A percentile compares a stretch with the other conserved stretches of the same genome.
Evolutionary conservation across 1,284 basidiomycete genomes (phyloP).

Genomic region (Sporisorium iseilematis-ciliati): DNA sequence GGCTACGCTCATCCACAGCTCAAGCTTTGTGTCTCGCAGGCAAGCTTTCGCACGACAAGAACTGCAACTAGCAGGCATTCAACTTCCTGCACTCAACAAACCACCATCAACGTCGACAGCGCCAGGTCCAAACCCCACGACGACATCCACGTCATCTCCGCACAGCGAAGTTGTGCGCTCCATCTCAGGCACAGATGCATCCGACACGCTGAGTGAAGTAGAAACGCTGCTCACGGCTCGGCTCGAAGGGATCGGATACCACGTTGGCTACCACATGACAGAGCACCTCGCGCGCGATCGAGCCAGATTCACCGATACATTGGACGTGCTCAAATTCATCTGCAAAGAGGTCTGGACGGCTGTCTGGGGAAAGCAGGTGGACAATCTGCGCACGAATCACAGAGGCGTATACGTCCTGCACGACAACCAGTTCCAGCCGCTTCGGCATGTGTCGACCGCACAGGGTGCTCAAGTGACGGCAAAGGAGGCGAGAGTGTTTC

Average conservation of each 20-base stretch:
- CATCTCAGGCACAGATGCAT: conserved; percentile 39
- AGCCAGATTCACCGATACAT: conserved; percentile 81
- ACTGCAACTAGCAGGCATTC: conserved; percentile 37
- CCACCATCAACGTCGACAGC: conserved; percentile 6
- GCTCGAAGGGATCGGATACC: conserved; percentile 84
- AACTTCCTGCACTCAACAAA: conserved; percentile 9
- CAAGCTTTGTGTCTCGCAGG: conserved; percentile 70
- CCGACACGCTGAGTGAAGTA: conserved; percentile 71
- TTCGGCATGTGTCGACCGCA: conserved; percentile 82
- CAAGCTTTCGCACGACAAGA: conserved; percentile 72
- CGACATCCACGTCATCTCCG: conserved; percentile 2
- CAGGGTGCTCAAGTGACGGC: conserved; percentile 80
- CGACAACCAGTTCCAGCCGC: conserved; percentile 88
- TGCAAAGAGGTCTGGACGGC: conserved; percentile 94
- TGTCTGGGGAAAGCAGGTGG: conserved; percentile 92
- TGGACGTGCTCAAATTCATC: conserved; percentile 93
- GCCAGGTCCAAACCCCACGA: not conserved
- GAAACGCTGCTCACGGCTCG: conserved; percentile 79
- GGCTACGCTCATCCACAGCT: conserved; percentile 41
- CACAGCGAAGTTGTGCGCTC: conserved; percentile 42
- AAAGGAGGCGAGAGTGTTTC: conserved; percentile 43
- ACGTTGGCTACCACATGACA: conserved; percentile 86
- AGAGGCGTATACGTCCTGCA: conserved; percentile 92
- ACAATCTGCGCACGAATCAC: conserved; percentile 94
- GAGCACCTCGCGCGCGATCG: conserved; percentile 84